A percentile compares a stretch with the other conserved stretches of the same genome.
These are phyloP conservation scores for Cystofilobasidium ferigula DNA, from an alignment of 768 basidiomycete genomes.

Conservation along the genomic window DNA sequence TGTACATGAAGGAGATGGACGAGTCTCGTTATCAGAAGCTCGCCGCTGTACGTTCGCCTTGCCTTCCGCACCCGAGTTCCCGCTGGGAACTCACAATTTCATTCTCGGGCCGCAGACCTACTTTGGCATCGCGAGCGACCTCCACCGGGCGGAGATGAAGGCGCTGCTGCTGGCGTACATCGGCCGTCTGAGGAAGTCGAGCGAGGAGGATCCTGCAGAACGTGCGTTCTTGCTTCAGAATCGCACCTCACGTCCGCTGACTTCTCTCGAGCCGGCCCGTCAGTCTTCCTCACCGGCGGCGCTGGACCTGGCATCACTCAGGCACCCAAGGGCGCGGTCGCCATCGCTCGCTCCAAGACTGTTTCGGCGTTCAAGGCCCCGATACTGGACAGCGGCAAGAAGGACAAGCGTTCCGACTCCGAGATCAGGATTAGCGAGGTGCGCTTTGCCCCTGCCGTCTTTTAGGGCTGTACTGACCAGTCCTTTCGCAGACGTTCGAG, in stretches of 20 bases:
- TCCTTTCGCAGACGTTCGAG: slow-evolving; percentile 52
- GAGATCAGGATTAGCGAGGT: slow-evolving; percentile 65
- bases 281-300: slow-evolving; percentile 17
- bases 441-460: slow-evolving; percentile 21
- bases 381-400: slow-evolving; percentile 38
- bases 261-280: neutral
- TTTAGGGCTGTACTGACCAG: neutral
- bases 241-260: neutral
- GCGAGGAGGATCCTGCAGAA: slow-evolving; percentile 47
- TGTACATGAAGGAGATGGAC: slow-evolving; percentile 95
- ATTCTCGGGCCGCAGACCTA: slow-evolving; percentile 54
- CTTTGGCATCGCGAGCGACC: slow-evolving; percentile 70
- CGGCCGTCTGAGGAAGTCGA: slow-evolving; percentile 51
- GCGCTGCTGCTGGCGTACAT: slow-evolving; percentile 53
- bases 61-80: neutral
- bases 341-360: slow-evolving; percentile 21
- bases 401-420: slow-evolving; percentile 50
- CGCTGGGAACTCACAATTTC: slow-evolving; percentile 10
- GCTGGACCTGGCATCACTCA: neutral
- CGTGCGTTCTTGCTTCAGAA: neutral
- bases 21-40: slow-evolving; percentile 74
- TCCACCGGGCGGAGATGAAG: slow-evolving; percentile 73
- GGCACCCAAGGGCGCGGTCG: slow-evolving; percentile 10
- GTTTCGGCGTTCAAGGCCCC: slow-evolving; percentile 46
- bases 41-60: slow-evolving; percentile 58